Base-by-base conservation (phyloP, 2,329 filamentous ascomycete genomes). In the Nigrospora sphaerica region DNA sequence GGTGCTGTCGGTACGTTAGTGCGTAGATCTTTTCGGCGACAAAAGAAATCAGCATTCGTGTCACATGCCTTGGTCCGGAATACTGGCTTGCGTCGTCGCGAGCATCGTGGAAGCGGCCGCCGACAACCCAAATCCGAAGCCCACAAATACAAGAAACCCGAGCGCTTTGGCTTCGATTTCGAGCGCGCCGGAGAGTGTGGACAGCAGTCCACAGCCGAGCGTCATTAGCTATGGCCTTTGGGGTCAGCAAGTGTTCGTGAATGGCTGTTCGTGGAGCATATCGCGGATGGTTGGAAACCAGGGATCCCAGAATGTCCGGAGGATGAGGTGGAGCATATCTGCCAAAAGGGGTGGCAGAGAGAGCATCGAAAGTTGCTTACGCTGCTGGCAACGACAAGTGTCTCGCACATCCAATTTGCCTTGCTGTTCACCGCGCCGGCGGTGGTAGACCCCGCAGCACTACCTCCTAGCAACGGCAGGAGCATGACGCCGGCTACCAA, bases 91-190 rank as follows among this genome's bases (percentile, higher is more conserved):
- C 2, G 66, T 51, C 2, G 55, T 53, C 2, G 69, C 68, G 14
- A 75, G 50, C 52, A 77, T 73, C 1, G 74, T 78, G 3, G 71
- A 64, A 2, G 67, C 65, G 2, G 74, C 62, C 2, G 73, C 69
- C 3, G 69, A 68, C 33, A 78, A 53, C 0, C 76, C 75, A 49
- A 76, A 77, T 0, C 75, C 75, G 31, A 79, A 56, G 3, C 76
- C 76, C n/a, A 75, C 62, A 45, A 79, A 71, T 0, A 67, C 65
- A 44, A 78, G 54, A 47, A 73, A 77, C 0, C 75, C 75, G 1
- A 78, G 57, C 5, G 71, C 62, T 52, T 72, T 77, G 2, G 65
- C 56, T 50, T 75, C 66, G 10, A 76, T 55, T 3, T 58, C 52
- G 1, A 60, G 47, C 2, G 57, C 57, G 41, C 49, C 55, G 4